These are phyloP conservation scores for Phytophthora boehmeriae DNA, from an alignment of 352 stramenopile species.

Conservation along the genomic window DNA sequence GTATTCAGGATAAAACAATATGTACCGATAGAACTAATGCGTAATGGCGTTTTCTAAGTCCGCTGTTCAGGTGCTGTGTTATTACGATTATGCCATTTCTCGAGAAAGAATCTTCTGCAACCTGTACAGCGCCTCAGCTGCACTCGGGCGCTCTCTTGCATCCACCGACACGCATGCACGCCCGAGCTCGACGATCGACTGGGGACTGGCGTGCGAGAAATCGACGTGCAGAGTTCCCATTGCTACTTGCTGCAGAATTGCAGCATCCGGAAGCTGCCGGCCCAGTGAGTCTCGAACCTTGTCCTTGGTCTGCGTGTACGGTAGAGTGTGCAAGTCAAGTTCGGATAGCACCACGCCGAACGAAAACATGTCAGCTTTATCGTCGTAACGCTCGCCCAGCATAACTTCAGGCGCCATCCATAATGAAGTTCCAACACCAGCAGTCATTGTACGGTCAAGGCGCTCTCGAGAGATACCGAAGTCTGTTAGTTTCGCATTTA, in stretches of 20 bases:
- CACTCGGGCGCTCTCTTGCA: conserved; percentile 33
- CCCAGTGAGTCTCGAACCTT: conserved; percentile 16
- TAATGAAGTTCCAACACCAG: conserved; percentile 33
- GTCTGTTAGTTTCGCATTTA: conserved; percentile 38
- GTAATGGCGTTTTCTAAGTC: background rate
- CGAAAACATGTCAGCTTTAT: conserved; percentile 48
- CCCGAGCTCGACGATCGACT: conserved; percentile 28
- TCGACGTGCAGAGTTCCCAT: conserved; percentile 36
- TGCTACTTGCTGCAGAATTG: conserved; percentile 42
- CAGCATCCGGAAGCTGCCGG: conserved; percentile 28
- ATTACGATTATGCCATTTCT: conserved; percentile 8
- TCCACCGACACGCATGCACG: conserved; percentile 36
- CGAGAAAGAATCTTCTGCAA: conserved; percentile 26
- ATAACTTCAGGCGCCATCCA: conserved; percentile 80
- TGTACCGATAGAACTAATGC: background rate
- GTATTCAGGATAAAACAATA: background rate
- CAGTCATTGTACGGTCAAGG: conserved; percentile 35
- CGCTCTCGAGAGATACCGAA: conserved; percentile 38
- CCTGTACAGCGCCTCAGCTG: conserved; percentile 41
- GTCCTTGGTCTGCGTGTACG: conserved; percentile 34
- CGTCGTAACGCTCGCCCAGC: conserved; percentile 34
- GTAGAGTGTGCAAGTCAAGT: conserved; percentile 32
- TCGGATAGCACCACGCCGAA: conserved; percentile 44
- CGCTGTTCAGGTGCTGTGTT: background rate
- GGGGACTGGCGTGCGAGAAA: conserved; percentile 22